phyloP scores from a whole-genome alignment of 768 basidiomycete genomes.

The Phlegmacium glaucopus region DNA sequence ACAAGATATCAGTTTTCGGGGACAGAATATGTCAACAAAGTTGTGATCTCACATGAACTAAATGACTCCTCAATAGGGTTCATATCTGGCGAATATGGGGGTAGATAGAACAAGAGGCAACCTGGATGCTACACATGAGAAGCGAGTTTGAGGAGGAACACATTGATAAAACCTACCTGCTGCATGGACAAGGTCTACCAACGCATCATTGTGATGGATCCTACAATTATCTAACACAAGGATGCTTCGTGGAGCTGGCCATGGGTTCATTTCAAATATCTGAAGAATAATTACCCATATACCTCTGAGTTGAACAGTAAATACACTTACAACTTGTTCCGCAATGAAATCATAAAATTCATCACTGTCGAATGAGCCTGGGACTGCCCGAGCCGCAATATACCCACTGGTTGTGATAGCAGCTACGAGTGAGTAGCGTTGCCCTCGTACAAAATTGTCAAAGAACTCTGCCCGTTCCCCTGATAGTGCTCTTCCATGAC shows the following conservation, averaged over 20 bases:
- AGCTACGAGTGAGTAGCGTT: constrained; percentile 24
- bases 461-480: constrained; percentile 18
- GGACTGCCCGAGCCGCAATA: constrained; percentile 19
- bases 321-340: constrained; percentile 22
- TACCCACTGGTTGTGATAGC: constrained; percentile 28
- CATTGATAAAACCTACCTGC: neutral
- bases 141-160: neutral
- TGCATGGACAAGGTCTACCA: constrained; percentile 20
- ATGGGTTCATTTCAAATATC: constrained; percentile 25
- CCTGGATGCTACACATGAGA: constrained; percentile 10
- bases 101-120: constrained; percentile 22
- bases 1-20: neutral
- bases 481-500: constrained; percentile 19
- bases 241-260: constrained; percentile 13
- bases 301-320: neutral
- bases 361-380: constrained; percentile 20
- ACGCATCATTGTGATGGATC: constrained; percentile 19
- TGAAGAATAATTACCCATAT: neutral
- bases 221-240: constrained; percentile 27
- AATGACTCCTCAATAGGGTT: constrained; percentile 35
- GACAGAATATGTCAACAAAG: no score
- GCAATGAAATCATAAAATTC: constrained; percentile 28
- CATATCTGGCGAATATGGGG: constrained; percentile 33
- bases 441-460: constrained; percentile 21
- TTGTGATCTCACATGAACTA: constrained; percentile 6